phyloP scores from a whole-genome alignment of 164 flowering plant species.

The Tinospora cordifolia region DNA sequence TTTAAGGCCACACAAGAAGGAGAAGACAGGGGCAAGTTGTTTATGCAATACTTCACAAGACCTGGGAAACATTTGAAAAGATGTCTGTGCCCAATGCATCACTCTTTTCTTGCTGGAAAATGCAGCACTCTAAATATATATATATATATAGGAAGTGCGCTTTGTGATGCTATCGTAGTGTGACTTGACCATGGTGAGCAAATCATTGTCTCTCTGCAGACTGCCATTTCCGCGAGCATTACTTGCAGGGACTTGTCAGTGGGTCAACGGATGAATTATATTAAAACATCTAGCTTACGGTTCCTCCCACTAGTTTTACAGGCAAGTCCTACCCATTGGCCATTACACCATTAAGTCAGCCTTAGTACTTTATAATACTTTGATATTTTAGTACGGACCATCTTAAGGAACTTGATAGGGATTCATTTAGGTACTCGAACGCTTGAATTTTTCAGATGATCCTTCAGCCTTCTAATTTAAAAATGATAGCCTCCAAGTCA shows the following conservation, averaged over 20 bases:
- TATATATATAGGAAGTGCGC: not conserved
- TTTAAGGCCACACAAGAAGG: not conserved
- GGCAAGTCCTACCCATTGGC: too few relatives aligned
- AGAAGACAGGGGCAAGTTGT: conserved; percentile 6
- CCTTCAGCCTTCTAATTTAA: too few relatives aligned
- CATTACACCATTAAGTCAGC: too few relatives aligned
- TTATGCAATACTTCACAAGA: conserved; percentile 4
- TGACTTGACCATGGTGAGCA: not conserved
- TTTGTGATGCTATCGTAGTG: not conserved
- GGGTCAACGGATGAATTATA: too few relatives aligned
- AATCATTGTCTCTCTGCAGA: not conserved
- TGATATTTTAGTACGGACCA: too few relatives aligned
- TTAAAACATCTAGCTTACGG: not conserved
- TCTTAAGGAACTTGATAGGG: too few relatives aligned
- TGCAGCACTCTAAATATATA: not conserved
- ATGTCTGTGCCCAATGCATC: not conserved
- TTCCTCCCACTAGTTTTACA: too few relatives aligned
- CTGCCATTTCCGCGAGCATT: not conserved
- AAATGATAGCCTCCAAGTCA: too few relatives aligned
- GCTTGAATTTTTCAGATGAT: too few relatives aligned
- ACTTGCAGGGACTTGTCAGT: too few relatives aligned
- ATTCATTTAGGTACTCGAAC: too few relatives aligned
- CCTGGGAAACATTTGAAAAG: not conserved
- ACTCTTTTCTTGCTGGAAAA: not conserved
- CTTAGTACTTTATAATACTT: too few relatives aligned